Evolutionary conservation across 768 basidiomycete genomes (phyloP).

Genomic region (Crucibulum laeve): DNA sequence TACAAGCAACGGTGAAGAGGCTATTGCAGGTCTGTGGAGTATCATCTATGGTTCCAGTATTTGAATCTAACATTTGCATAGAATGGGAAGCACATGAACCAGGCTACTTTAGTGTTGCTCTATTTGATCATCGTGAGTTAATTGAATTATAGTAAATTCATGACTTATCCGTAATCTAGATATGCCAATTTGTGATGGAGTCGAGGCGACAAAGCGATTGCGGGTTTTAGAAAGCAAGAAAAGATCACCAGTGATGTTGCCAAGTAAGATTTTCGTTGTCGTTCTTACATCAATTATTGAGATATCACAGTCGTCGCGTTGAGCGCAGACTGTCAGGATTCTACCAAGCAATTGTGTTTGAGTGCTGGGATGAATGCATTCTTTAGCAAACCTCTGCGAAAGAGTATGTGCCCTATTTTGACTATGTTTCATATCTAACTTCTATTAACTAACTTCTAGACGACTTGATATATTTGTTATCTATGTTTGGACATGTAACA

Average conservation of each 20-base stretch:
- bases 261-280: slow-evolving; percentile 38
- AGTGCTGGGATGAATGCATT: slow-evolving; percentile 78
- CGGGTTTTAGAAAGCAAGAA: slow-evolving; percentile 54
- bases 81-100: slow-evolving; percentile 69
- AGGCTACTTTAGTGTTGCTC: slow-evolving; percentile 63
- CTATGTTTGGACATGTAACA: slow-evolving; percentile 42
- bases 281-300: not conserved
- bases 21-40: slow-evolving; percentile 41
- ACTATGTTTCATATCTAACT: not conserved
- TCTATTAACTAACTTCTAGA: slow-evolving; percentile 23
- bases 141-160: not conserved
- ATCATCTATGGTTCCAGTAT: not conserved
- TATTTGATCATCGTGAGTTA: slow-evolving; percentile 70
- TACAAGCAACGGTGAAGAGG: slow-evolving; percentile 67
- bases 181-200: slow-evolving; percentile 77
- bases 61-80: slow-evolving; percentile 13
- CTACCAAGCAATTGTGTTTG: slow-evolving; percentile 70
- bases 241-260: slow-evolving; percentile 44
- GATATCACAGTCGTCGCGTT: slow-evolving; percentile 54
- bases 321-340: slow-evolving; percentile 75
- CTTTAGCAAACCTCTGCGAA: slow-evolving; percentile 68
- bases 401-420: slow-evolving; percentile 29
- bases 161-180: slow-evolving; percentile 31
- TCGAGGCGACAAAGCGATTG: slow-evolving; percentile 66
- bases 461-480: slow-evolving; percentile 49